Evolutionary conservation across 2,329 filamentous ascomycete genomes (phyloP).

Genomic region (Colletotrichum horii): DNA sequence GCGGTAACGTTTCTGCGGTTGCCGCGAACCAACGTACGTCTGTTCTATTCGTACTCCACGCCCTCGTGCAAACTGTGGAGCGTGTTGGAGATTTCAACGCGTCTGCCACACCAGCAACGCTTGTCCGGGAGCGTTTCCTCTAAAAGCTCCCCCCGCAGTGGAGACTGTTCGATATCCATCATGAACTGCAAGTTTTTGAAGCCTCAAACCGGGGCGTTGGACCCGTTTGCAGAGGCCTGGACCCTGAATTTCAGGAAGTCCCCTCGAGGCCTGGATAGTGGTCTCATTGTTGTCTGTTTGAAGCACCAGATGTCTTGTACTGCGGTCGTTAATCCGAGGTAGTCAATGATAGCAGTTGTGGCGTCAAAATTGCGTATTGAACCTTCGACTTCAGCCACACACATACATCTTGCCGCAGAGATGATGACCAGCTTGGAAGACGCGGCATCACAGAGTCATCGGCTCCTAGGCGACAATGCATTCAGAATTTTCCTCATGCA

Average conservation of each 20-base stretch:
- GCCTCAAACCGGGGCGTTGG: constrained; percentile 12
- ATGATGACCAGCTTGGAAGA: background rate
- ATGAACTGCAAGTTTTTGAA: constrained; percentile 10
- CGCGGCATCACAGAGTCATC: background rate
- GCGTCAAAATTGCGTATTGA: background rate
- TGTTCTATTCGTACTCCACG: background rate
- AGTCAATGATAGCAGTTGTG: background rate
- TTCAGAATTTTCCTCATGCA: background rate
- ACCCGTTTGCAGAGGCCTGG: constrained; percentile 4
- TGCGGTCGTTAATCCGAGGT: background rate
- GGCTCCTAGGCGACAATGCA: background rate
- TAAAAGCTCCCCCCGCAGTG: constrained; percentile 12
- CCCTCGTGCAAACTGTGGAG: constrained; percentile 1
- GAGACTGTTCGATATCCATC: constrained; percentile 8
- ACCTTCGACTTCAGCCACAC: background rate
- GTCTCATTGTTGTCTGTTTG: background rate
- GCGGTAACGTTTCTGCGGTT: background rate
- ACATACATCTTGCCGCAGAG: background rate
- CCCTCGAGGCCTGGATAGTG: background rate
- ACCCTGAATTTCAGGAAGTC: background rate
- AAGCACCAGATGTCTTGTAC: background rate
- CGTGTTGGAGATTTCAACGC: constrained; percentile 2
- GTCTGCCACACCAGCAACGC: background rate
- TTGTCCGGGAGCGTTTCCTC: constrained; percentile 6
- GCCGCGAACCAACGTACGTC: background rate